Conservation (phyloP, 192 early-diverging fungal species). For the Gaertneriomyces sp. region DNA sequence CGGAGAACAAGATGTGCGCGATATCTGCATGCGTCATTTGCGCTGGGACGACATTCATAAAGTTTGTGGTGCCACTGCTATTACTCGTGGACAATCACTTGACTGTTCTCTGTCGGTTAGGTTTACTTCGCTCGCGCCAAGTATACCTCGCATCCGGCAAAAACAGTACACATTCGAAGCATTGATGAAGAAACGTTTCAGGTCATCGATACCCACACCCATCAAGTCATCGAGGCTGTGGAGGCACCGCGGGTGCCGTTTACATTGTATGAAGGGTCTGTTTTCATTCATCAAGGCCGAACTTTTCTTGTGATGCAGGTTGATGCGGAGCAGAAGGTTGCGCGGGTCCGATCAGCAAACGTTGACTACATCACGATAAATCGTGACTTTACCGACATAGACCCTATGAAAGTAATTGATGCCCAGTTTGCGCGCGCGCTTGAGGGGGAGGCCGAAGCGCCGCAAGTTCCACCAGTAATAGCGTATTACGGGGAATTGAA, state of each 20-base stretch:
- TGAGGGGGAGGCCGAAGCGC: neutral
- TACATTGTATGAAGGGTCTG: constrained; percentile 58
- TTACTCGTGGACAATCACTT: neutral
- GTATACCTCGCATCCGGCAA: constrained; percentile 43
- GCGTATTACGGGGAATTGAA: constrained; percentile 19
- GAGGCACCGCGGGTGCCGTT: constrained; percentile 51
- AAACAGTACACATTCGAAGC: constrained; percentile 48
- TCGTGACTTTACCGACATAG: constrained; percentile 53
- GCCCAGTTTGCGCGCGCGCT: constrained; percentile 1
- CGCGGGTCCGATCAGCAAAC: constrained; percentile 39
- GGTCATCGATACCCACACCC: constrained; percentile 48
- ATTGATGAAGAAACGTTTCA: constrained; percentile 45
- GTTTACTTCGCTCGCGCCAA: constrained; percentile 45
- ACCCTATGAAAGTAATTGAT: constrained; percentile 34
- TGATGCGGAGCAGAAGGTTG: constrained; percentile 40
- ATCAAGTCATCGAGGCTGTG: constrained; percentile 47
- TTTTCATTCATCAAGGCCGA: constrained; percentile 59
- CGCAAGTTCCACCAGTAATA: neutral
- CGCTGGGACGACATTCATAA: constrained; percentile 6
- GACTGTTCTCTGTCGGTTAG: constrained; percentile 6
- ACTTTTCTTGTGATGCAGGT: constrained; percentile 54
- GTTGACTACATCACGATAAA: constrained; percentile 54
- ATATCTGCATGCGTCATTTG: constrained; percentile 11
- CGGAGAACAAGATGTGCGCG: neutral
- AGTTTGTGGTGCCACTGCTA: constrained; percentile 12